These are phyloP conservation scores for Coemansia sp. DNA, from an alignment of 192 early-diverging fungal species.

Conservation along the genomic window DNA sequence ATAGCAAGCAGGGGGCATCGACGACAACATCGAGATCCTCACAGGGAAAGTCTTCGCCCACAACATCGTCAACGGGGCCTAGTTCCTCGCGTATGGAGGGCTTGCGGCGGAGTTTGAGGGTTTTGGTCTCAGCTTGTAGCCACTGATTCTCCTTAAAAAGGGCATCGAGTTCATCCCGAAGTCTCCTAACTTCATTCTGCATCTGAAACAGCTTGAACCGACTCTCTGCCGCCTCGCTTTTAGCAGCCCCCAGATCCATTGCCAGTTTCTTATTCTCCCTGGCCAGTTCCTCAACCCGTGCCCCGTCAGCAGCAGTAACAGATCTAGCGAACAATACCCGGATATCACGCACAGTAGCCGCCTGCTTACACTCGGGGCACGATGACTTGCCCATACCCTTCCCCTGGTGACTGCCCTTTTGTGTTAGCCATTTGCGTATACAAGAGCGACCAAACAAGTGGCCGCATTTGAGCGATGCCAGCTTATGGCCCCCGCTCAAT, in stretches of 20 bases:
- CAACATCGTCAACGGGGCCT: too few species aligned
- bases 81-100: too few species aligned
- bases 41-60: not conserved
- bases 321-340: slow-evolving; percentile 31
- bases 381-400: not conserved
- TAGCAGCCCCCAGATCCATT: not conserved
- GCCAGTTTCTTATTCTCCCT: slow-evolving; percentile 6
- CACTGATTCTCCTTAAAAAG: not conserved
- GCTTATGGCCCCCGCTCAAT: slow-evolving; percentile 22
- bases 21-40: not conserved
- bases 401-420: not conserved
- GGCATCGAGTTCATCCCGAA: slow-evolving; percentile 14
- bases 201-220: slow-evolving; percentile 8
- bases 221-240: not conserved
- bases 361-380: slow-evolving; percentile 42
- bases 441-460: slow-evolving; percentile 44
- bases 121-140: slow-evolving; percentile 19
- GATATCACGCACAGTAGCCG: slow-evolving; percentile 23
- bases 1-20: slow-evolving; percentile 9
- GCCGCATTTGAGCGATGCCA: slow-evolving; percentile 42
- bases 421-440: slow-evolving; percentile 30
- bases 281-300: not conserved
- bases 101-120: not conserved
- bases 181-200: slow-evolving; percentile 17
- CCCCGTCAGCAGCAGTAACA: slow-evolving; percentile 21